Conservation (phyloP, 768 basidiomycete genomes). For the Lyophyllum atratum region DNA sequence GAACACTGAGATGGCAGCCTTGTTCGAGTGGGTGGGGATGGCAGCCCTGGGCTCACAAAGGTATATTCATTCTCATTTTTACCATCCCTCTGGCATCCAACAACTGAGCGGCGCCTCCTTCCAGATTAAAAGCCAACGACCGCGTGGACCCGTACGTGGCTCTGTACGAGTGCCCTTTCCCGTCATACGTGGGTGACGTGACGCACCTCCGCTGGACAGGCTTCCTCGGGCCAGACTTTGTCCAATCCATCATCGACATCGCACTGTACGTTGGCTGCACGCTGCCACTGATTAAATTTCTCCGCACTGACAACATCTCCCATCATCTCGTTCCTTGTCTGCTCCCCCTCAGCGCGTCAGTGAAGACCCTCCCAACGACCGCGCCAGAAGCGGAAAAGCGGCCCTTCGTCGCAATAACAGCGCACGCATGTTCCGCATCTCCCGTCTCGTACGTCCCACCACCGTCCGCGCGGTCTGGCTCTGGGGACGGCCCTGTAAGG, state of each 20-base stretch:
- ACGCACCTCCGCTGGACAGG: slow-evolving; percentile 65
- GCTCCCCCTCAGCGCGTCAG: slow-evolving; percentile 4
- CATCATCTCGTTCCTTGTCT: background rate
- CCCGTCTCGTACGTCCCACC: slow-evolving; percentile 56
- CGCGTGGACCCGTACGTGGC: slow-evolving; percentile 70
- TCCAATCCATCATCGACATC: slow-evolving; percentile 50
- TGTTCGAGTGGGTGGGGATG: slow-evolving; percentile 80
- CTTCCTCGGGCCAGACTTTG: slow-evolving; percentile 51
- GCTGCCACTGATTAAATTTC: background rate
- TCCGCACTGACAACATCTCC: background rate
- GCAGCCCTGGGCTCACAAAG: slow-evolving; percentile 66
- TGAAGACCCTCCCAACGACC: slow-evolving; percentile 4
- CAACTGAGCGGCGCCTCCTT: background rate
- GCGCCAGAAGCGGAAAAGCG: background rate
- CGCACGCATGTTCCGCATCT: slow-evolving; percentile 42
- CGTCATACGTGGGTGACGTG: slow-evolving; percentile 44
- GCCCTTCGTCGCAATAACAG: slow-evolving; percentile 45
- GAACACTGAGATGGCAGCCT: slow-evolving; percentile 39
- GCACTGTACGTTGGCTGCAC: slow-evolving; percentile 33
- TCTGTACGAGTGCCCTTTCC: slow-evolving; percentile 57
- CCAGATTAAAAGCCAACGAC: slow-evolving; percentile 62
- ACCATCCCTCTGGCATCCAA: background rate
- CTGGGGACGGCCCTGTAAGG: slow-evolving; percentile 33
- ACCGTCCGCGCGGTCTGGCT: slow-evolving; percentile 3
- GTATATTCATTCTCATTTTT: slow-evolving; percentile 32